phyloP scores from a whole-genome alignment of 2,329 filamentous ascomycete species.

The Thelonectria discophora region DNA sequence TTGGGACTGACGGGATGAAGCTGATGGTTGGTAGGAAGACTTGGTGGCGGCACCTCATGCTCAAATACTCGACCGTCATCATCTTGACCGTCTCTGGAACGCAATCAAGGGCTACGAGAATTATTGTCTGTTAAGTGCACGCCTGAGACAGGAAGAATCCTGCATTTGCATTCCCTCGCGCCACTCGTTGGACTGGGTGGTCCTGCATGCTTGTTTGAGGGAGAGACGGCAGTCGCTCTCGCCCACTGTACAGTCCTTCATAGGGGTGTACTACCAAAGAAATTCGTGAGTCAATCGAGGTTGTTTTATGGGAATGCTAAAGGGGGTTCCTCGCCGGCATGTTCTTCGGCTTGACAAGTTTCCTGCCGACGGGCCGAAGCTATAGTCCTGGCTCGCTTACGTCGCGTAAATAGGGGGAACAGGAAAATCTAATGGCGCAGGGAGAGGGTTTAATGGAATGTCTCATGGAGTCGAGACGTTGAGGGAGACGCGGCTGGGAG shows the following conservation, averaged over 20 bases:
- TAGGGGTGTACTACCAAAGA: neutral
- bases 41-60: slow-evolving; percentile 2
- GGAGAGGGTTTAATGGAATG: neutral
- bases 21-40: neutral
- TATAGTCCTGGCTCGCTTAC: slow-evolving; percentile 7
- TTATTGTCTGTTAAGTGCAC: neutral
- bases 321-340: slow-evolving; percentile 3
- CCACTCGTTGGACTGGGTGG: slow-evolving; percentile 27
- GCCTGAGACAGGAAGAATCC: slow-evolving; percentile 7
- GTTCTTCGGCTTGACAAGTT: neutral
- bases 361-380: slow-evolving; percentile 3
- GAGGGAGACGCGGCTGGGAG: slow-evolving; percentile 20
- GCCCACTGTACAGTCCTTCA: neutral
- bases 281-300: neutral
- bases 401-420: neutral
- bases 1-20: slow-evolving; percentile 2
- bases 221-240: slow-evolving; percentile 1
- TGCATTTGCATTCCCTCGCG: slow-evolving; percentile 28
- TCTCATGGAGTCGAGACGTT: neutral
- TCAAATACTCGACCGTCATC: slow-evolving; percentile 31
- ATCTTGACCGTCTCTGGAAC: slow-evolving; percentile 26
- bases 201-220: neutral
- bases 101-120: slow-evolving; percentile 1
- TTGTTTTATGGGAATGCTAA: neutral
- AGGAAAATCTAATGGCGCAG: neutral